Evolutionary conservation across 2,329 filamentous ascomycete species (phyloP).

Genomic region (Fusarium sp.): DNA sequence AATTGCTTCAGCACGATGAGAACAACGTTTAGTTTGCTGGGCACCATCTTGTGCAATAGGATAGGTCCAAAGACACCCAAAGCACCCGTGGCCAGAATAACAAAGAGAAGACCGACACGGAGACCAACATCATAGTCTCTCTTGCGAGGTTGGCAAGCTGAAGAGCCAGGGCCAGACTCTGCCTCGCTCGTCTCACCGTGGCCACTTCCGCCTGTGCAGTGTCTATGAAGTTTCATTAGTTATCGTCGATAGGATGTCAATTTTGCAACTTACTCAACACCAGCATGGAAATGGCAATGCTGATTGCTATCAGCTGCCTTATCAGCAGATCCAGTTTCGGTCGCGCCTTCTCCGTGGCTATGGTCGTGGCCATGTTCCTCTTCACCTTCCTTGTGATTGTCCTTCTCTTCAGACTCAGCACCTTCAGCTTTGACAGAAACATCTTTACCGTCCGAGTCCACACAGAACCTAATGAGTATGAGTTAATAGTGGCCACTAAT

Average conservation of each 20-base stretch:
- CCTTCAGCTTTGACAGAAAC: constrained; percentile 64
- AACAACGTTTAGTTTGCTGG: constrained; percentile 59
- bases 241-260: background rate
- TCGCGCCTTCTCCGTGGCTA: constrained; percentile 13
- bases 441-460: constrained; percentile 70
- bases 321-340: background rate
- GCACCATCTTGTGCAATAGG: constrained; percentile 68
- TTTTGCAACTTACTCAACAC: constrained; percentile 72
- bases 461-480: constrained; percentile 64
- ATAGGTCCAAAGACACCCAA: constrained; percentile 78
- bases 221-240: constrained; percentile 51
- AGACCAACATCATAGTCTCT: constrained; percentile 75
- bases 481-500: constrained; percentile 9
- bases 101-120: constrained; percentile 78
- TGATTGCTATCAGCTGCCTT: constrained; percentile 44
- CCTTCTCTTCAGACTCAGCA: constrained; percentile 40
- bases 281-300: constrained; percentile 79
- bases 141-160: constrained; percentile 59
- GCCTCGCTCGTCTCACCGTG: constrained; percentile 48
- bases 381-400: constrained; percentile 31
- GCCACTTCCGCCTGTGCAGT: constrained; percentile 65
- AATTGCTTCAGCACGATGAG: constrained; percentile 79
- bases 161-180: constrained; percentile 45
- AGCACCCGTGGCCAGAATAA: constrained; percentile 74
- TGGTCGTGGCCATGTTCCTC: constrained; percentile 35